A percentile compares a stretch with the other conserved stretches of the same genome.
These are phyloP conservation scores for Debaryomyces singareniensis DNA, from an alignment of 1,139 yeast genomes.

Conservation along the genomic window DNA sequence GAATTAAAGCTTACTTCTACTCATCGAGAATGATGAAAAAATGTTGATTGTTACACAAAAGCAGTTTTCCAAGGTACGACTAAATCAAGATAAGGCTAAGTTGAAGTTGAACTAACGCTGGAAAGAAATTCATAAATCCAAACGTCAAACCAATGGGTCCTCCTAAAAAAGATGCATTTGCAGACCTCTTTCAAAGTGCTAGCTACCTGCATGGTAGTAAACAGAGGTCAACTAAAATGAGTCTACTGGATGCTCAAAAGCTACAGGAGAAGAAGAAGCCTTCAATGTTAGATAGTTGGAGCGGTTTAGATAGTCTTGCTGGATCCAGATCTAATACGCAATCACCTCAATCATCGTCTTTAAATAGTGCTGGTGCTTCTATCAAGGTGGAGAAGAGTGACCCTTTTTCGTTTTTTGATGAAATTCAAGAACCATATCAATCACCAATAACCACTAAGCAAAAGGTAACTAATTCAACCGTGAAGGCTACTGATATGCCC, in stretches of 20 bases:
- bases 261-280: constrained; percentile 7
- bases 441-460: neutral
- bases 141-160: constrained; percentile 21
- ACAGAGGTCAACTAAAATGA: constrained; percentile 10
- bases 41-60: too few relatives aligned
- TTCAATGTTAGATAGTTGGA: neutral
- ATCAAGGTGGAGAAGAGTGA: too few relatives aligned
- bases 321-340: neutral
- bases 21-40: too few relatives aligned
- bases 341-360: too few relatives aligned
- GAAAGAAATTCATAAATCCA: too few relatives aligned
- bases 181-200: constrained; percentile 39
- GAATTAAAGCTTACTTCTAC: too few relatives aligned
- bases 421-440: neutral
- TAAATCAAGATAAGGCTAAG: too few relatives aligned
- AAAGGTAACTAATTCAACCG: constrained; percentile 2
- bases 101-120: too few relatives aligned
- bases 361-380: too few relatives aligned
- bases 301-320: neutral
- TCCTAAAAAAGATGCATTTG: constrained; percentile 43
- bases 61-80: too few relatives aligned
- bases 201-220: constrained; percentile 9
- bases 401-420: constrained; percentile 17
- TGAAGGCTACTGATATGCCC: neutral
- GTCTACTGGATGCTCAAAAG: constrained; percentile 17